Evolutionary conservation across 1,139 yeast species (phyloP).

Genomic region (Diutina pseudorugosa): DNA sequence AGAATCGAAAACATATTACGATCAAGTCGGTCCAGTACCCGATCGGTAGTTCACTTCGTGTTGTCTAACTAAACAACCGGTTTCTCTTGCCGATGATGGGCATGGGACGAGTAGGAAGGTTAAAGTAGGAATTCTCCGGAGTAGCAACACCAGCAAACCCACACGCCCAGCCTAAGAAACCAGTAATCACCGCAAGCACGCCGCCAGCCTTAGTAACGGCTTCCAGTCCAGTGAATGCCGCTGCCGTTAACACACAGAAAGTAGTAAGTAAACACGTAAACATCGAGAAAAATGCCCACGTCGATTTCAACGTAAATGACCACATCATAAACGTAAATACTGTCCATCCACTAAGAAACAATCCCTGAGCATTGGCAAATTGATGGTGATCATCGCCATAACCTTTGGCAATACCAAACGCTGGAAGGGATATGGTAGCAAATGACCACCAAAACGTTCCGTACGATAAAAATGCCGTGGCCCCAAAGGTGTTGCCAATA

Average conservation of each 20-base stretch:
- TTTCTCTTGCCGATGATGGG: not conserved
- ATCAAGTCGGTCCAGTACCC: too few species aligned
- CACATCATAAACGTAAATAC: conserved; percentile 29
- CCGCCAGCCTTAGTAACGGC: conserved; percentile 30
- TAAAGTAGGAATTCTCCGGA: conserved; percentile 18
- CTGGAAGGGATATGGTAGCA: conserved; percentile 19
- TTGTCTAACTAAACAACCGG: not conserved
- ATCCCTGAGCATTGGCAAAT: conserved; percentile 23
- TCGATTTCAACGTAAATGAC: conserved; percentile 29
- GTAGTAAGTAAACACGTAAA: conserved; percentile 26
- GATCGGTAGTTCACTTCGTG: too few species aligned
- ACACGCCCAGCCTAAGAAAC: conserved; percentile 16
- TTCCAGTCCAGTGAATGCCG: conserved; percentile 22
- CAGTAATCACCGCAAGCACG: conserved; percentile 29
- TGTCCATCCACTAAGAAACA: conserved; percentile 33
- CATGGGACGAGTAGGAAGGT: conserved; percentile 9
- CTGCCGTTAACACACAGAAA: conserved; percentile 30
- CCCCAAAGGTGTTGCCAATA: conserved; percentile 22
- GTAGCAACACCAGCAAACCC: conserved; percentile 25
- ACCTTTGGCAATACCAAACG: conserved; percentile 21
- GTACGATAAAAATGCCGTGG: conserved; percentile 21
- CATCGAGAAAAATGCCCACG: conserved; percentile 25
- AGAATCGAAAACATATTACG: not conserved
- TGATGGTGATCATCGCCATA: conserved; percentile 16
- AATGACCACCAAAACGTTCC: conserved; percentile 29